A percentile compares a stretch with the other conserved stretches of the same genome.
These are phyloP conservation scores for Podospora fimiseda DNA, from an alignment of 495 filamentous ascomycete genomes.

Conservation along the genomic window DNA sequence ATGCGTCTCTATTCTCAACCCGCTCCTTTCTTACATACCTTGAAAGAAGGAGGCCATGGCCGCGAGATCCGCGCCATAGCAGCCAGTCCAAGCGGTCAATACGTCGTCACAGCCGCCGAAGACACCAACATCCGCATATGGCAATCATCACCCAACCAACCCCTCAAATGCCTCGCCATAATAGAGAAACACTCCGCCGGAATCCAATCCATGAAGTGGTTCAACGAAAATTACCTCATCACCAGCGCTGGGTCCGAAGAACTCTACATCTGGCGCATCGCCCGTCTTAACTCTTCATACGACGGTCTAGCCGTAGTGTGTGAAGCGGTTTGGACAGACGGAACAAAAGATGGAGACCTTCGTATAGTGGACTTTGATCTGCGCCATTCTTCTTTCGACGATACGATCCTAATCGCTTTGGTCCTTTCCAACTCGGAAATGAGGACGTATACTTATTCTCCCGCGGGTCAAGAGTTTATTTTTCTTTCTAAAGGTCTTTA, in stretches of 20 bases:
- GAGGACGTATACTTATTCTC: constrained; percentile 56
- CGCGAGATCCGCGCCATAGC: constrained; percentile 78
- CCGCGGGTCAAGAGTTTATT: constrained; percentile 38
- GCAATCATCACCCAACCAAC: constrained; percentile 15
- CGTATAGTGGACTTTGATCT: constrained; percentile 69
- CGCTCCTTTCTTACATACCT: constrained; percentile 39
- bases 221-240: constrained; percentile 62
- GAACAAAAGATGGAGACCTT: constrained; percentile 59
- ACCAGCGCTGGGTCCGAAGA: constrained; percentile 84
- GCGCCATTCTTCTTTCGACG: constrained; percentile 6
- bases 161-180: constrained; percentile 50
- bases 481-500: constrained; percentile 57
- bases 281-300: constrained; percentile 43
- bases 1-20: constrained; percentile 48
- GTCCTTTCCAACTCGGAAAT: constrained; percentile 75
- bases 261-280: constrained; percentile 75
- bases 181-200: constrained; percentile 73
- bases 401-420: constrained; percentile 53
- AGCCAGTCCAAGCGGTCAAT: constrained; percentile 43
- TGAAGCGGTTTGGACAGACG: constrained; percentile 55
- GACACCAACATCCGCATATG: constrained; percentile 80
- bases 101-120: constrained; percentile 80
- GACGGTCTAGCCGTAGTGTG: constrained; percentile 52
- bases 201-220: constrained; percentile 76
- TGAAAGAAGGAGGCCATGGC: constrained; percentile 72